Conservation (phyloP, 768 basidiomycete species). For the Auriscalpium orientale region DNA sequence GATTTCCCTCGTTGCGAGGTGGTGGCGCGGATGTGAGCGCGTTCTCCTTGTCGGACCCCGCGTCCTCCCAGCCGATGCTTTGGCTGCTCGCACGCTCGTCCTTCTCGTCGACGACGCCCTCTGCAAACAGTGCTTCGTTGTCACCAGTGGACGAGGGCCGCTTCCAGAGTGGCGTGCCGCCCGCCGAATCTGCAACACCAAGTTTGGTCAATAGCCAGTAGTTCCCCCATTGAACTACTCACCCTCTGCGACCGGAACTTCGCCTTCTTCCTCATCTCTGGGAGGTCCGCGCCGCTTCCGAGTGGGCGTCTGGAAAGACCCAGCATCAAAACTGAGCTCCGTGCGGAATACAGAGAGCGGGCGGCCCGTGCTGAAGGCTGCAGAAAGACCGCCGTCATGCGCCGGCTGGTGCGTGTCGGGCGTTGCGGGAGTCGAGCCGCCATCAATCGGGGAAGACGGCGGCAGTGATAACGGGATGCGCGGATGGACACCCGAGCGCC, state of each 20-base stretch:
- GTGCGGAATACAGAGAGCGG: background rate
- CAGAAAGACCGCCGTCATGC: background rate
- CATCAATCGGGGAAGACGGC: background rate
- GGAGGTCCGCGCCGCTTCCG: background rate
- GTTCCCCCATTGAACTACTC: no score
- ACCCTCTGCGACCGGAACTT: no score
- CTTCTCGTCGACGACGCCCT: constrained; percentile 8
- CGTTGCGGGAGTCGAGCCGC: background rate
- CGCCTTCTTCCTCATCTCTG: no score
- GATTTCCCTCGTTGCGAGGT: background rate
- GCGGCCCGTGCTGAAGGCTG: background rate
- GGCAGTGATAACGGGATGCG: background rate
- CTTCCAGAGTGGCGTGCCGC: constrained; percentile 1
- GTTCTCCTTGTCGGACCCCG: constrained; percentile 16
- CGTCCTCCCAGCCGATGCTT: constrained; percentile 11
- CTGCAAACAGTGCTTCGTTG: constrained; percentile 12
- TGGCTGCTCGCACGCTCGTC: constrained; percentile 5
- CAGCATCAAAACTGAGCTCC: background rate
- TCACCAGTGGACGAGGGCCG: constrained; percentile 2
- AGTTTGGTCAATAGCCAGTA: no score
- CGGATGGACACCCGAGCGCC: background rate
- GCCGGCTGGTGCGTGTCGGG: background rate
- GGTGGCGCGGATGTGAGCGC: background rate
- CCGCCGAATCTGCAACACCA: constrained; percentile 3
- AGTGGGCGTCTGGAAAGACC: constrained; percentile 8